Base-by-base conservation (phyloP, 371 early-diverging fungal genomes). In the Mucor sp. region DNA sequence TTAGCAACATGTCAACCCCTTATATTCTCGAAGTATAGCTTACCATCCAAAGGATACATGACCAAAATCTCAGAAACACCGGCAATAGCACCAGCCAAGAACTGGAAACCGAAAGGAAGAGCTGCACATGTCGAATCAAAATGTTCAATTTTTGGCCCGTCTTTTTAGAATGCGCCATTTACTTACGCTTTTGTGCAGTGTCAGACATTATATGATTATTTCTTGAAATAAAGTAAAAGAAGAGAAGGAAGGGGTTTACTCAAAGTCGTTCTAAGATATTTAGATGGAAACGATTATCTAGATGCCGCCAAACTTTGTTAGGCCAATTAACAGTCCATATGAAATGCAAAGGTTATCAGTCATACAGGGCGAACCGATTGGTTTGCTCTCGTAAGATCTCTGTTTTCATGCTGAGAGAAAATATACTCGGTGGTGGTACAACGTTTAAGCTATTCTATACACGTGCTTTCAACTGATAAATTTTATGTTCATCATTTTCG, bases 1-100 rank as follows among this genome's bases (percentile, higher is more conserved):
- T 30, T 62, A 35, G 39, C 32, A 25, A 37, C 43, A 44, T 21
- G 11, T 6, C 27, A 5, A 11, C 14, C 0, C 3, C 9, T 3
- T 1, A 11, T 12, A 53, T 27, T 53, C 53, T 53, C 53, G 53
- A 15, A 15, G 2, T 14, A 6, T 50, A 30, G 23, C 50, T 78
- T 87, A 89, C 90, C 95, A 80, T 97, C 98, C 39, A 98, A 87
- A n/a, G 99, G 99, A 79, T 98, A 98, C 95, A 97, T 96, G 60
- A 91, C 86, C 75, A 95, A 83, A 71, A 98, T 97, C 82, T 98
- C 99, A 33, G 95, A 91, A 44, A 95, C 93, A 61, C 98, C 99
- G 32, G 99, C 99, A 67, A 98, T 92, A 70, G 96, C 98, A 55
- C 99, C 99, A 71, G 94, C 93, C 15, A 91, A 66, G 74, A 97